These are phyloP conservation scores for Kluyveromyces siamensis DNA, from an alignment of 805 yeast species.

Conservation along the genomic window DNA sequence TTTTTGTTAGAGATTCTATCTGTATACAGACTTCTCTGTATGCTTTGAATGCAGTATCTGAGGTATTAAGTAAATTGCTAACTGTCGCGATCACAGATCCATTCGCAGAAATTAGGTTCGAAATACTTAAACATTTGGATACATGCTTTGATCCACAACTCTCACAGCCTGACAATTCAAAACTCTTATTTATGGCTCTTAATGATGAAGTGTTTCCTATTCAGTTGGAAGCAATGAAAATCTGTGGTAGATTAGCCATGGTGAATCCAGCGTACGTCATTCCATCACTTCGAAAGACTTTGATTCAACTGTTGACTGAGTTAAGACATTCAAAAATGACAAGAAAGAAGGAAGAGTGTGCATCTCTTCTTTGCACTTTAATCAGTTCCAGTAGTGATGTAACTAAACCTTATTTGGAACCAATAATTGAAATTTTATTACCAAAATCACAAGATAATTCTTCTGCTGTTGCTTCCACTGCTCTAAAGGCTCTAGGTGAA, in stretches of 20 bases:
- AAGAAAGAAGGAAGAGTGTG: conserved; percentile 78
- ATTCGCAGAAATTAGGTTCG: conserved; percentile 72
- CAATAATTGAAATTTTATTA: conserved; percentile 76
- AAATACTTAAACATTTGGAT: conserved; percentile 65
- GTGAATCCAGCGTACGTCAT: conserved; percentile 94
- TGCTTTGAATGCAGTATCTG: conserved; percentile 74
- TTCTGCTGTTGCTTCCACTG: conserved; percentile 78
- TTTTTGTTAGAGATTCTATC: conserved; percentile 74
- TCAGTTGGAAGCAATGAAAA: conserved; percentile 63
- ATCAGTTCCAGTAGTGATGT: conserved; percentile 72
- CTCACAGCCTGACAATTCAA: conserved; percentile 87
- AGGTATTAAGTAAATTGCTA: conserved; percentile 71
- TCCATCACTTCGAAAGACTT: conserved; percentile 79
- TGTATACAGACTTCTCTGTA: conserved; percentile 73
- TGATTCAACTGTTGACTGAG: conserved; percentile 78
- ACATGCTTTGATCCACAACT: conserved; percentile 80
- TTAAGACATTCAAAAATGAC: conserved; percentile 74
- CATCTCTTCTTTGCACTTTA: conserved; percentile 60
- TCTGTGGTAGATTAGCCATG: conserved; percentile 75
- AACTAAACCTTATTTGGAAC: conserved; percentile 85
- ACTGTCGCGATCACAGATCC: conserved; percentile 86
- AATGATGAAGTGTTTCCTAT: conserved; percentile 86
- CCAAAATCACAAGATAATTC: conserved; percentile 66
- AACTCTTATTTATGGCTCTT: conserved; percentile 74
- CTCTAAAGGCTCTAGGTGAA: conserved; percentile 83